Percentiles rank a stretch among this genome's conserved stretches.
These are phyloP conservation scores for Chloranthus sessilifolius DNA, from an alignment of 164 flowering plant species.

Conservation along the genomic window DNA sequence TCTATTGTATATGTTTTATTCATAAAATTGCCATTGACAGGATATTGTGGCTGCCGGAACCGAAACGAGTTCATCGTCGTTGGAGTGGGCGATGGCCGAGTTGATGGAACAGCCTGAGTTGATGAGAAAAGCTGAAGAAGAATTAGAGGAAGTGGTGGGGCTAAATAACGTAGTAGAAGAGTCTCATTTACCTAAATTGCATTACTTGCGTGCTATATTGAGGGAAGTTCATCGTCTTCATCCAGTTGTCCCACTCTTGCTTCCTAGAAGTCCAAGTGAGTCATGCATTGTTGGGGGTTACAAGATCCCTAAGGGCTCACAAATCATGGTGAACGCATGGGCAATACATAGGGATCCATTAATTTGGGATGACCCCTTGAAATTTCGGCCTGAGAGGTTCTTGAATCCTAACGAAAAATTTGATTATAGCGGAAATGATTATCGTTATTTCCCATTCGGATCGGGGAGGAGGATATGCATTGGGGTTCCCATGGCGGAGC, in stretches of 20 bases:
- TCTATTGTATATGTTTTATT: no score
- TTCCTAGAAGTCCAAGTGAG: conserved; percentile 25
- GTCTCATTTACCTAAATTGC: conserved; percentile 19
- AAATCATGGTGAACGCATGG: conserved; percentile 26
- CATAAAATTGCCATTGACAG: no score
- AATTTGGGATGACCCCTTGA: conserved; percentile 21
- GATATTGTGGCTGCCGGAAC: conserved; percentile 29
- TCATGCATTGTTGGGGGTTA: conserved; percentile 19
- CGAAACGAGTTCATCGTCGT: conserved; percentile 25
- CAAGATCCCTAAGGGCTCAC: conserved; percentile 21
- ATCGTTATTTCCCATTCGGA: conserved; percentile 1
- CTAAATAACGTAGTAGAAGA: conserved; percentile 15
- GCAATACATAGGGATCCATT: conserved; percentile 23
- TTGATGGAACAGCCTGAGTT: conserved; percentile 17
- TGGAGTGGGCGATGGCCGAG: conserved; percentile 30
- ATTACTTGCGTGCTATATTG: conserved; percentile 23
- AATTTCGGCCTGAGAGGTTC: conserved; percentile 30
- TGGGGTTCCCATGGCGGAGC: conserved; percentile 3
- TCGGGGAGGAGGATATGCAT: conserved; percentile 8
- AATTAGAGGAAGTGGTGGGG: conserved; percentile 28
- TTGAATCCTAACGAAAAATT: conserved; percentile 4
- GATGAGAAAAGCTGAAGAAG: conserved; percentile 8
- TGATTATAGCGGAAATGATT: conserved; percentile 3
- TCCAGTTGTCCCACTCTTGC: conserved; percentile 26
- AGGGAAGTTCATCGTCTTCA: conserved; percentile 30